Evolutionary conservation across 139 green algal species (phyloP).

Genomic region (Chlorella sp.): DNA sequence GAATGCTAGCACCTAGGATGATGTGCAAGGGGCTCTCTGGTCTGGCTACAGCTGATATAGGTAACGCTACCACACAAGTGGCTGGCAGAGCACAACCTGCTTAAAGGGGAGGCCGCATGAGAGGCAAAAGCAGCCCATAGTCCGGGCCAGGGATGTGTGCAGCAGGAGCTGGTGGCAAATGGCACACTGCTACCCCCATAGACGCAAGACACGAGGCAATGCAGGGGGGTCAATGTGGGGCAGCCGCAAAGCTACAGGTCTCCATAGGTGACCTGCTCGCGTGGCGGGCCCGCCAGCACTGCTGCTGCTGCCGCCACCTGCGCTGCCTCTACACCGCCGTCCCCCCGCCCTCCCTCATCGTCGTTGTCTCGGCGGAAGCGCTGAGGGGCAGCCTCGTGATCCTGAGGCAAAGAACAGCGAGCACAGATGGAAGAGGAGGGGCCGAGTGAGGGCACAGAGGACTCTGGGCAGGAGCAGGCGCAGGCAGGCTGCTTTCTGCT

Average conservation of each 20-base stretch:
- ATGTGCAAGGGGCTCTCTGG: too few relatives aligned
- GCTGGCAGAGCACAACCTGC: too few relatives aligned
- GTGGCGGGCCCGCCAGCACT: neutral
- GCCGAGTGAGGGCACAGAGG: neutral
- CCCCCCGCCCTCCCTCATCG: neutral
- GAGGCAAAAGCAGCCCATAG: too few relatives aligned
- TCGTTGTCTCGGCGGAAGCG: constrained; percentile 11
- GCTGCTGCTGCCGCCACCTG: neutral
- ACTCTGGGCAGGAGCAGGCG: neutral
- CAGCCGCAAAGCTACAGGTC: constrained; percentile 1
- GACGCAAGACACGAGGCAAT: too few relatives aligned
- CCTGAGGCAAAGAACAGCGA: neutral
- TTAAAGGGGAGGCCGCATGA: too few relatives aligned
- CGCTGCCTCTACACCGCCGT: neutral
- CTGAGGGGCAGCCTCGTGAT: neutral
- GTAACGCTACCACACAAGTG: too few relatives aligned
- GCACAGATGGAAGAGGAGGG: neutral
- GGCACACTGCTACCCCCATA: too few relatives aligned
- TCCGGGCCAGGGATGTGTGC: too few relatives aligned
- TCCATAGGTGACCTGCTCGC: constrained; percentile 25
- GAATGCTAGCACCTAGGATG: too few relatives aligned
- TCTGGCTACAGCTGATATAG: too few relatives aligned
- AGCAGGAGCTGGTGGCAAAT: too few relatives aligned
- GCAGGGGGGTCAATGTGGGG: neutral
- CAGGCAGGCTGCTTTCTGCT: neutral